phyloP scores from a whole-genome alignment of 83 land plant genomes.

The Picea engelmannii region DNA sequence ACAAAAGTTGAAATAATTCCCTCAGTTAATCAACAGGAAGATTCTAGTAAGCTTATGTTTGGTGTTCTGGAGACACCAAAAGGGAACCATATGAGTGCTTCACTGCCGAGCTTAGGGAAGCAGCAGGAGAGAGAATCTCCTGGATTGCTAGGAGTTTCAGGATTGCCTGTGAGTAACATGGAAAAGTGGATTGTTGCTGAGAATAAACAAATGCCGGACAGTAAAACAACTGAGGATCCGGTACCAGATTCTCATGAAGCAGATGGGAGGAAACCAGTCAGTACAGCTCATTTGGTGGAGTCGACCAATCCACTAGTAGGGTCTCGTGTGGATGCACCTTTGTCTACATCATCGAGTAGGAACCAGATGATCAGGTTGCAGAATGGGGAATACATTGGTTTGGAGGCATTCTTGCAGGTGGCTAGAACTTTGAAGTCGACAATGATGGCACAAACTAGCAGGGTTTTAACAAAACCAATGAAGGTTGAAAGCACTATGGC shows the following conservation, averaged over 20 bases:
- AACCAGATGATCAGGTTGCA: constrained; percentile 25
- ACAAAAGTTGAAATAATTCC: constrained; percentile 12
- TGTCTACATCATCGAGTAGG: constrained; percentile 12
- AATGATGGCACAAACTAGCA: neutral
- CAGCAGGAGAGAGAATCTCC: constrained; percentile 21
- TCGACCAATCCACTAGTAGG: constrained; percentile 18
- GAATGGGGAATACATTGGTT: constrained; percentile 33
- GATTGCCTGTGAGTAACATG: neutral
- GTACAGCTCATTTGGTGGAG: constrained; percentile 15
- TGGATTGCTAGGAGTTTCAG: constrained; percentile 20
- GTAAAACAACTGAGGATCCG: constrained; percentile 1
- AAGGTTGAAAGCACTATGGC: constrained; percentile 10
- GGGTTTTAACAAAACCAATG: constrained; percentile 15
- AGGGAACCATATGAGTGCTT: constrained; percentile 6
- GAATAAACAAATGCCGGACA: constrained; percentile 5
- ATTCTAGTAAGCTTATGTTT: neutral
- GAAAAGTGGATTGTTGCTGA: neutral
- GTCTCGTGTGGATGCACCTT: constrained; percentile 19
- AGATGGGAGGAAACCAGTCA: constrained; percentile 13
- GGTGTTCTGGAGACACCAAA: constrained; percentile 14
- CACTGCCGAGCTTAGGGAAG: constrained; percentile 14
- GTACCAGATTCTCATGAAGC: constrained; percentile 20
- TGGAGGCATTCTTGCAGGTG: constrained; percentile 21
- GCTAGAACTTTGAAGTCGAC: constrained; percentile 16
- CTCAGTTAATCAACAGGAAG: constrained; percentile 13